Conservation (phyloP, 2,329 filamentous ascomycete species). For the Erysiphe pulchra region DNA sequence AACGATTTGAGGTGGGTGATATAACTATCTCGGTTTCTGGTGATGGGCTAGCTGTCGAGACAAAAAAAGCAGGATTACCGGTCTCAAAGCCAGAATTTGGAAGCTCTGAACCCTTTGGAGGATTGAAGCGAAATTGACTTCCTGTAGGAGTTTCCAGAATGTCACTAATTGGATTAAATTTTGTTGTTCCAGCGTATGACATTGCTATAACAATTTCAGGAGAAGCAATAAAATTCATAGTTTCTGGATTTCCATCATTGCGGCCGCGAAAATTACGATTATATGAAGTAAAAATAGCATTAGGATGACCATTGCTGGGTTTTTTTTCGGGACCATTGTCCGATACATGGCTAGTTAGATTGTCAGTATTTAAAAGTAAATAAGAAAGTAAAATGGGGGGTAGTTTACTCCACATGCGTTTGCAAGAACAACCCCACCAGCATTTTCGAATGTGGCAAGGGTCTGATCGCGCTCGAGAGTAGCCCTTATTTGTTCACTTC, state of each 20-base stretch:
- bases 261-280: slow-evolving; percentile 96
- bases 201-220: slow-evolving; percentile 94
- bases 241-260: slow-evolving; percentile 87
- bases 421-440: slow-evolving; percentile 70
- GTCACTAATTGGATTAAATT: slow-evolving; percentile 91
- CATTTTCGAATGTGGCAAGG: slow-evolving; percentile 59
- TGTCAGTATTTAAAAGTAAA: background rate
- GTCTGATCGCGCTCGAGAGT: slow-evolving; percentile 79
- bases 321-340: slow-evolving; percentile 86
- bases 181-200: slow-evolving; percentile 74
- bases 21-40: slow-evolving; percentile 48
- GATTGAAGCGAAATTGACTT: slow-evolving; percentile 58
- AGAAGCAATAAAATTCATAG: slow-evolving; percentile 96
- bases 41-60: slow-evolving; percentile 47
- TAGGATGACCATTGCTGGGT: slow-evolving; percentile 61
- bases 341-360: slow-evolving; percentile 33
- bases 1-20: slow-evolving; percentile 64
- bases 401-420: slow-evolving; percentile 51
- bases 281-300: slow-evolving; percentile 91
- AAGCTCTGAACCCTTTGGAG: slow-evolving; percentile 45
- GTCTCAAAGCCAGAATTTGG: slow-evolving; percentile 42
- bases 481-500: slow-evolving; percentile 87
- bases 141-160: slow-evolving; percentile 56
- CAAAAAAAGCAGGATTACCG: slow-evolving; percentile 50
- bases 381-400: background rate